Conservation (phyloP, 768 basidiomycete genomes). For the Lactifluus subvellereus region DNA sequence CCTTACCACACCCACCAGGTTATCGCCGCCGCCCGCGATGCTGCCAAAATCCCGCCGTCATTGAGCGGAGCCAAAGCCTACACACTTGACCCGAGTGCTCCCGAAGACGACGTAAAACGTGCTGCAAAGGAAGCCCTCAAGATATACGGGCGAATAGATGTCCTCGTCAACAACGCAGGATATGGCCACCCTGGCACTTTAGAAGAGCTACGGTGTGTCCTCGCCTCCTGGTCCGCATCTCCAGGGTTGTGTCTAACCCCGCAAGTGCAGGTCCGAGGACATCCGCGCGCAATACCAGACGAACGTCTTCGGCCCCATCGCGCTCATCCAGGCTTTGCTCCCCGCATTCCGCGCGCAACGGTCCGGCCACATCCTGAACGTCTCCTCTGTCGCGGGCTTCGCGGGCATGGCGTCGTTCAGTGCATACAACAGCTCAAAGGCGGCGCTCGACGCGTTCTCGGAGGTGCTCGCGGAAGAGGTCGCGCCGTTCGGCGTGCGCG, state of each 20-base stretch:
- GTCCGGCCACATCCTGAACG: neutral
- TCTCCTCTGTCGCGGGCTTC: neutral
- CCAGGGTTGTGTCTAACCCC: too few species aligned
- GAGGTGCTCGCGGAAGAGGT: slow-evolving; percentile 24
- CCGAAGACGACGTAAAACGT: slow-evolving; percentile 3
- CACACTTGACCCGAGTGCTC: neutral
- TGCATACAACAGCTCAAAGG: neutral
- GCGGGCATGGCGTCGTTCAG: neutral
- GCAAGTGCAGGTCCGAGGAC: neutral
- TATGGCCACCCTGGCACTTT: slow-evolving; percentile 1
- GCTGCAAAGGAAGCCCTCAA: neutral
- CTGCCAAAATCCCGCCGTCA: neutral
- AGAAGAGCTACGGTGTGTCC: slow-evolving; percentile 10
- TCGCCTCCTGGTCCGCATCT: neutral
- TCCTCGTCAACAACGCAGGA: slow-evolving; percentile 14
- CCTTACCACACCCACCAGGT: neutral
- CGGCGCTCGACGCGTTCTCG: neutral
- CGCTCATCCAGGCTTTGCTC: neutral
- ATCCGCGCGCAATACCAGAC: neutral
- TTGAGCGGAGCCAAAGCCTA: neutral
- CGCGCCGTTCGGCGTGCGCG: slow-evolving; percentile 28
- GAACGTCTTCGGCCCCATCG: neutral
- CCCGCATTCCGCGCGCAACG: neutral
- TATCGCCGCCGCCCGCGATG: neutral
- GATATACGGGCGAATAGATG: slow-evolving; percentile 17